Percentiles rank a stretch among this genome's conserved stretches.
Conservation (phyloP, 2,329 filamentous ascomycete genomes). For the Samsoniella hepiali region DNA sequence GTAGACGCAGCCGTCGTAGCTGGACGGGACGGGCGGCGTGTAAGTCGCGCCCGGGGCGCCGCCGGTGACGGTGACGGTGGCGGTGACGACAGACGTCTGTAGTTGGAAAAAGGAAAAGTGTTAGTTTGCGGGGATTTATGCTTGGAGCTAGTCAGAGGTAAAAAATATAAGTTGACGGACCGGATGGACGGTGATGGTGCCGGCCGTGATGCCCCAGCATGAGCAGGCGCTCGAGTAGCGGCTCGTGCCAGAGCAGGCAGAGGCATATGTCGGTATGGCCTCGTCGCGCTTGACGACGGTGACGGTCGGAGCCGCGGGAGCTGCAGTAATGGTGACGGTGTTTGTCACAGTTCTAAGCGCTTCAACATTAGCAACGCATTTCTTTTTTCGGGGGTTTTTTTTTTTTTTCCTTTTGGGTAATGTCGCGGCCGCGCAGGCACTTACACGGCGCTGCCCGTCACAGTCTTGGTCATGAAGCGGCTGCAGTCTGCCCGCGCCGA, state of each 20-base stretch:
- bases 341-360: neutral
- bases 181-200: slow-evolving; percentile 20
- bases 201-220: slow-evolving; percentile 26
- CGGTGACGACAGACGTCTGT: slow-evolving; percentile 8
- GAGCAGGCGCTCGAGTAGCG: slow-evolving; percentile 29
- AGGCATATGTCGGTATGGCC: slow-evolving; percentile 26
- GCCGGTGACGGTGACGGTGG: slow-evolving; percentile 8
- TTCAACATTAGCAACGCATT: no score
- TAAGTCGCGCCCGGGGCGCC: neutral
- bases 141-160: no score
- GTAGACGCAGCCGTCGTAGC: slow-evolving; percentile 3
- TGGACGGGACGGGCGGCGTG: neutral
- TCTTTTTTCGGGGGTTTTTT: neutral
- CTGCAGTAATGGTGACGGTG: neutral
- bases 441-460: slow-evolving; percentile 11
- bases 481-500: slow-evolving; percentile 9
- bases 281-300: neutral
- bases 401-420: neutral
- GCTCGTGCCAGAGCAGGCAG: slow-evolving; percentile 22
- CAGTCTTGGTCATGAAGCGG: slow-evolving; percentile 13
- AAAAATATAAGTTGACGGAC: neutral
- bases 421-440: neutral
- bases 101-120: neutral
- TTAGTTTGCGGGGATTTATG: no score
- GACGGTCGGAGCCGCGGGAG: neutral